Evolutionary conservation across 2,329 filamentous ascomycete species (phyloP), one percentile per base, ranked within the genome.

Genomic region (Gliomastix tumulicola): DNA sequence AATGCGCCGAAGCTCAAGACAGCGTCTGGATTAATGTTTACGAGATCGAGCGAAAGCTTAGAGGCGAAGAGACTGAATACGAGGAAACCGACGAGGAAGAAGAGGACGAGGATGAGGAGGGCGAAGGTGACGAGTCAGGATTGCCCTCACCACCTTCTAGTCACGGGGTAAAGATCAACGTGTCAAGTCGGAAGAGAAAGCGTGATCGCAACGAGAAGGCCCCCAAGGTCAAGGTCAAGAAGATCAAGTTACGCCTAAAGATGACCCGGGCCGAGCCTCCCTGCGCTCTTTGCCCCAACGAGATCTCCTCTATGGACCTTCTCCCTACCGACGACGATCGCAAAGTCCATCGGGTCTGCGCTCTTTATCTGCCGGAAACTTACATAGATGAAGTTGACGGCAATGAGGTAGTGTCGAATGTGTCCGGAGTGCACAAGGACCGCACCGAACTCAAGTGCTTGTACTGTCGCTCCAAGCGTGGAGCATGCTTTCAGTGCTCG

Each of bases 1-100:
- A 97, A 53, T 98, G 92, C 55, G 88, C 92, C 50, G 78, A 92
- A 41, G 89, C 95, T 46, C 81, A 94, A 41, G 92, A 98, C 66
- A 97, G 90, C 51, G 92, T 98, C 4, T 98, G 94, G 89, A 88
- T 98, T 36, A 89, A 98, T 54, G 88, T 97, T 5, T 82, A 87
- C 40, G 92, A 96, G 51, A 94, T 98, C 39, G 88, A 98, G 62
- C 86, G 92, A 42, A 96, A 94, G 57, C 65, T 97, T 32, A 79
- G 89, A 35, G 92, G 92, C 30, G 89, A 97, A 56, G 82, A 86
- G 40, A 87, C 87, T 6, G 87, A 88, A 48, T 86, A 85, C 48
- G 84, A 89, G 53, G 82, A 88, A 48, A 84, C 82, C 0, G 82
- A 86, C 25, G 80, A 84, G 4, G 76, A 80, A 21, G 80, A 83